Evolutionary conservation across 306 rosid genomes (phyloP), one percentile per base, ranked within the genome.

Genomic region (Sicyos edulis): DNA sequence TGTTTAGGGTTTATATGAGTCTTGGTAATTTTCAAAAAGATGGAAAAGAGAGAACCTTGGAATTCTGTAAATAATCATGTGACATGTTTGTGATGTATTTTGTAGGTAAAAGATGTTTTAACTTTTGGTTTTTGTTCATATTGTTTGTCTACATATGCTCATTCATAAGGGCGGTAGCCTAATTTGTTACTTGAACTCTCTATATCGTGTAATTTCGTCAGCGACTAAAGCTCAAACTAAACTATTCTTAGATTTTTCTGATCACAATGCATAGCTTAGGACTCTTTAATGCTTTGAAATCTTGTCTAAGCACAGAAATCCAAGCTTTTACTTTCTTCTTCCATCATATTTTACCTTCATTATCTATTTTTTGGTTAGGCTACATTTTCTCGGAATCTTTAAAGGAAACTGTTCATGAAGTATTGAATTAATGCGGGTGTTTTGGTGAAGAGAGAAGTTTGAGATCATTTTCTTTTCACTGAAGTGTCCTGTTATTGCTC

Each of bases 401-500:
- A 40, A 44, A 22, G 5, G 42, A 6, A 12, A 59, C 42, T 59
- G 65, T 12, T 59, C 7, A n/a, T 2, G 29, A 26, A 21, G 17
- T 22, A 11, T 42, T 26, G 76, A 70, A 24, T 68, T 37, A 26
- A 49, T 6, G 7, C 13, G 2, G 72, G 42, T 1, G 50, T 68
- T 68, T 47, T 68, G 20, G 14, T 21, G 40, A 51, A 20, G 64
- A 71, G 71, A 71, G 76, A 56, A 67, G 75, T 55, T 79, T 47
- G 55, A 8, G 69, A 42, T 58, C 51, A 34, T 50, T 50, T 67
- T 53, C 21, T 47, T 68, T 70, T 24, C 44, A 68, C 75, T 76
- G 34, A 24, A 34, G 21, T 57, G 80, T 49, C 73, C 47, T 58
- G 73, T 54, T 65, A 49, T 64, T 74, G 53, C 62, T 80, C 73